phyloP scores from a whole-genome alignment of 805 yeast species.

The Zygosaccharomyces siamensis region DNA sequence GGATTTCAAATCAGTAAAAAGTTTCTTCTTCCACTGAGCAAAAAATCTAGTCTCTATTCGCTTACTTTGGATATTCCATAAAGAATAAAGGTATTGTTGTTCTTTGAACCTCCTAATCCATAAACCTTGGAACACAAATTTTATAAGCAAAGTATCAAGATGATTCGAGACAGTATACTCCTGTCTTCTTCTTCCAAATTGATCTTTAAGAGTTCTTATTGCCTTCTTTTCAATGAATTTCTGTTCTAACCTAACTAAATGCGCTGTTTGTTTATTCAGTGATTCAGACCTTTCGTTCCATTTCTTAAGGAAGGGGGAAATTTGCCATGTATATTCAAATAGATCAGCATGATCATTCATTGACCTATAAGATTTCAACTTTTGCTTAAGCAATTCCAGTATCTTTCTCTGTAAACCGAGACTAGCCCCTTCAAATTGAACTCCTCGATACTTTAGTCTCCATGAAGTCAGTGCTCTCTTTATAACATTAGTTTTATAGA shows the following conservation, averaged over 20 bases:
- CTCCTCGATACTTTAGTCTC: conserved; percentile 3
- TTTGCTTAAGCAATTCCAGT: conserved; percentile 4
- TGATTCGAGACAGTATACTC: conserved; percentile 10
- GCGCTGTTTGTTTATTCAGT: neutral
- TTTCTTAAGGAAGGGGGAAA: conserved; percentile 4
- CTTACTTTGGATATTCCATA: conserved; percentile 9
- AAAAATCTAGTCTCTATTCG: conserved; percentile 5
- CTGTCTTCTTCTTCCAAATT: conserved; percentile 9
- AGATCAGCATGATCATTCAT: conserved; percentile 17
- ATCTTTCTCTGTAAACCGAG: neutral
- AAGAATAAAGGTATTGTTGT: conserved; percentile 12
- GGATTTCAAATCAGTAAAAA: conserved; percentile 9
- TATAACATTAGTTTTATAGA: neutral
- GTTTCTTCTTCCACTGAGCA: conserved; percentile 9
- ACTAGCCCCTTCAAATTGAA: conserved; percentile 1
- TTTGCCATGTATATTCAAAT: conserved; percentile 3
- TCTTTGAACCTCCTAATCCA: conserved; percentile 25
- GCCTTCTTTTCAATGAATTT: conserved; percentile 11
- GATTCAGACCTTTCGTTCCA: conserved; percentile 5
- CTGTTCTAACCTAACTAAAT: conserved; percentile 8
- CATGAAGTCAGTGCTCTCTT: neutral
- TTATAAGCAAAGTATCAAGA: conserved; percentile 8
- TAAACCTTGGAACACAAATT: conserved; percentile 14
- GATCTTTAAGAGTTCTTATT: conserved; percentile 5
- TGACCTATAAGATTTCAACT: conserved; percentile 7